Percentiles rank a stretch among this genome's conserved stretches.
Evolutionary conservation across 129 eudicot species (phyloP).

Genomic region (Scalesia atractyloides): DNA sequence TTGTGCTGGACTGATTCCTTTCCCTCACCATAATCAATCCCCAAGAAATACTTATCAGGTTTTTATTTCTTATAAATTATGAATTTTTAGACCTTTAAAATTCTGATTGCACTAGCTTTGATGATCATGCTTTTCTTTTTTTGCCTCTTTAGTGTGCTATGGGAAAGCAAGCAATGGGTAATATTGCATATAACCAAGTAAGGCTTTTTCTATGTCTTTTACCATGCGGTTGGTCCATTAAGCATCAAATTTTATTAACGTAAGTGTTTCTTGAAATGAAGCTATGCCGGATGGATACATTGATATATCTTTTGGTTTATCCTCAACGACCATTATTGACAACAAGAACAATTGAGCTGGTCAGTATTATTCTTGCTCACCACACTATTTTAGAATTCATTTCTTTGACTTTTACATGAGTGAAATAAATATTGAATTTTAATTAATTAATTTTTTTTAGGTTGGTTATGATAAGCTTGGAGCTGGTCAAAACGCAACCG

Average conservation of each 20-base stretch:
- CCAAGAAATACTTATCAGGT: conserved; percentile 99
- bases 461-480: conserved; percentile 91
- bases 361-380: conserved; percentile 37
- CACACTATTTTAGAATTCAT: background rate
- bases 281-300: conserved; percentile 83
- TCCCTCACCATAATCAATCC: conserved; percentile 98
- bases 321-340: conserved; percentile 95
- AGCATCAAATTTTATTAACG: background rate
- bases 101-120: background rate
- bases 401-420: background rate
- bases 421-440: background rate
- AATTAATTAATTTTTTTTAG: conserved; percentile 34
- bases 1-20: conserved; percentile 92
- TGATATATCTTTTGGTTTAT: conserved; percentile 89
- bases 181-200: conserved; percentile 97
- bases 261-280: conserved; percentile 24
- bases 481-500: conserved; percentile 99
- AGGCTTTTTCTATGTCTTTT: conserved; percentile 1
- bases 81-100: background rate
- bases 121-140: conserved; percentile 6
- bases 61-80: background rate
- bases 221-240: background rate
- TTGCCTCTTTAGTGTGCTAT: conserved; percentile 73
- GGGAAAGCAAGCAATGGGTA: conserved; percentile 99
- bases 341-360: conserved; percentile 94